Evolutionary conservation across 2,329 filamentous ascomycete species (phyloP).

Genomic region (Piedraia hortae): DNA sequence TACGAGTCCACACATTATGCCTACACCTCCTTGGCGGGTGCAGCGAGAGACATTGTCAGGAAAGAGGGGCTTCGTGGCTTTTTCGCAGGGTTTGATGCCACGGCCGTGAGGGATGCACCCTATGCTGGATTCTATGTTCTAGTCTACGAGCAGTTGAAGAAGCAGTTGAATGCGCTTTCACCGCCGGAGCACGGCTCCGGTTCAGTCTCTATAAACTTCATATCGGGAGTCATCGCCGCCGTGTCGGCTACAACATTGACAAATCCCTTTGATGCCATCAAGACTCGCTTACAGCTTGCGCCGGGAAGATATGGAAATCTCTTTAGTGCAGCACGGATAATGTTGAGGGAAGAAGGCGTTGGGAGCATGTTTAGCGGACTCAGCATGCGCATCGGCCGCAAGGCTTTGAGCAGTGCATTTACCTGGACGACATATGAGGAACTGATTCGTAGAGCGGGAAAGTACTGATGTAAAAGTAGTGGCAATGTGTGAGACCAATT

Average conservation of each 20-base stretch:
- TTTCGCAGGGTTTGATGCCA: slow-evolving; percentile 82
- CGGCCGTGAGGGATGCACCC: slow-evolving; percentile 77
- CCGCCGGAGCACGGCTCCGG: slow-evolving; percentile 7
- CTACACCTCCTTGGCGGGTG: slow-evolving; percentile 49
- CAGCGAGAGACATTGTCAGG: slow-evolving; percentile 44
- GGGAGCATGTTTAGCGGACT: slow-evolving; percentile 65
- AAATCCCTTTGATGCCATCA: slow-evolving; percentile 91
- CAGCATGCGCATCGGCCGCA: slow-evolving; percentile 62
- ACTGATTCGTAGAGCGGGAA: slow-evolving; percentile 46
- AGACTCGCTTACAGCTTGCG: slow-evolving; percentile 80
- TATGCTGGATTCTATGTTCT: slow-evolving; percentile 88
- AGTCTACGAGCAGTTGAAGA: slow-evolving; percentile 71
- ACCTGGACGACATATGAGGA: slow-evolving; percentile 97
- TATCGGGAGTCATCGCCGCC: slow-evolving; percentile 54
- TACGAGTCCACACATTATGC: slow-evolving; percentile 74
- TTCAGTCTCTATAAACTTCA: slow-evolving; percentile 54
- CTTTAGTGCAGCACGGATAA: slow-evolving; percentile 44
- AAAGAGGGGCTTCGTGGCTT: slow-evolving; percentile 57
- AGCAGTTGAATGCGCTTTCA: slow-evolving; percentile 18
- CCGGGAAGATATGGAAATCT: slow-evolving; percentile 62
- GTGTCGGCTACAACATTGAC: slow-evolving; percentile 64
- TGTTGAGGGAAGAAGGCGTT: slow-evolving; percentile 58
- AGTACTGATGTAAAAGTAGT: too few relatives aligned
- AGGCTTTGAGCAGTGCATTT: slow-evolving; percentile 77
- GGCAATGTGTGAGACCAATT: too few relatives aligned